phyloP scores from a whole-genome alignment of 768 basidiomycete species.

The Boletus rex-veris region DNA sequence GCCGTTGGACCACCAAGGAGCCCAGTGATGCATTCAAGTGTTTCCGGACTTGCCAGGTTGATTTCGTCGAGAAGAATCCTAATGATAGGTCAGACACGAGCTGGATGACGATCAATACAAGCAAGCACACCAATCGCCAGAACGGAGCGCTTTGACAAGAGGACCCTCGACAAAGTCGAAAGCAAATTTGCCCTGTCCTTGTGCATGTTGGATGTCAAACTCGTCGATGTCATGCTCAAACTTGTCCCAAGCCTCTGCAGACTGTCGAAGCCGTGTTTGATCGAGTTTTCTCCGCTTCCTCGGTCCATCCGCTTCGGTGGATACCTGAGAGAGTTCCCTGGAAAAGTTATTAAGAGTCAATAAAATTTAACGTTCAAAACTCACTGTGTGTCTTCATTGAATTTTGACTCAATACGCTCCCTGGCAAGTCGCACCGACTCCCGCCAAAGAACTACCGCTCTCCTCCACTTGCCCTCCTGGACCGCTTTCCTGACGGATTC shows the following conservation, averaged over 20 bases:
- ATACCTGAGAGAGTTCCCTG: conserved; percentile 24
- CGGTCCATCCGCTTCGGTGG: conserved; percentile 43
- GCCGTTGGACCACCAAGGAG: conserved; percentile 81
- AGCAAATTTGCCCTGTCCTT: conserved; percentile 83
- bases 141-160: conserved; percentile 82
- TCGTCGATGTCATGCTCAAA: conserved; percentile 68
- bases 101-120: neutral
- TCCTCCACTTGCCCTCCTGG: conserved; percentile 79
- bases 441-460: conserved; percentile 79
- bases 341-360: neutral
- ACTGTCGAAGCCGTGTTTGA: conserved; percentile 36
- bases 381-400: conserved; percentile 28
- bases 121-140: conserved; percentile 80
- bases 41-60: conserved; percentile 92
- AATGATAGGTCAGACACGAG: conserved; percentile 1
- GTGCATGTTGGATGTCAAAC: conserved; percentile 88
- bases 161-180: conserved; percentile 97
- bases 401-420: conserved; percentile 50
- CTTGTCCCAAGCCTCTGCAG: conserved; percentile 57
- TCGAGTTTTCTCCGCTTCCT: conserved; percentile 72
- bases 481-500: conserved; percentile 79
- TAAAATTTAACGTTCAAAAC: neutral
- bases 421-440: conserved; percentile 69
- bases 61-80: conserved; percentile 97
- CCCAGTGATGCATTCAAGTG: conserved; percentile 87